Evolutionary conservation across 2,329 filamentous ascomycete species (phyloP), one percentile per base, ranked within the genome.

Genomic region (Aspergillus clavatus): DNA sequence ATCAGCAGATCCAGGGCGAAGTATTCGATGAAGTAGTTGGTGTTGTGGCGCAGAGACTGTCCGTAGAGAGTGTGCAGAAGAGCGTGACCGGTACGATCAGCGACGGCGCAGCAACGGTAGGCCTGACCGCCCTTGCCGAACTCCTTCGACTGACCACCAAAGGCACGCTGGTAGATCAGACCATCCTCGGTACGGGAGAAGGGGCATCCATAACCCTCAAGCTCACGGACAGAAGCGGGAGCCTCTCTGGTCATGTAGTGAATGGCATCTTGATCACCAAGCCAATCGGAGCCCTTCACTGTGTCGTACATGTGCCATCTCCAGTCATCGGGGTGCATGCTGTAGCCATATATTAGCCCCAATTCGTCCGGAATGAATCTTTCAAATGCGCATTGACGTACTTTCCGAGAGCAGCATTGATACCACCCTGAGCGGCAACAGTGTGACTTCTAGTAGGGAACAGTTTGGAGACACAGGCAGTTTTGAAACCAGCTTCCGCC

Each of bases 291-390:
- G 56, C 90, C 90, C 79, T 96, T 96, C 68, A 96, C 90, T 35
- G 90, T 96, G 71, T 96, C 90, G 78, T 96, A 96, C 90, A 96
- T 96, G 75, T 96, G 90, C 90, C 90, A 96, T 78, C 89, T 84
- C 90, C 90, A 96, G 75, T 96, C 89, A 65, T 96, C 90, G 77
- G 91, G 82, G 79, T 95, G 89, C 90, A 96, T 96, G 76, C 95
- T 95, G 46, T 54, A 45, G 21, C 35, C 12, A 27, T 33, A 24
- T 18, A 46, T 59, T 57, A 60, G 56, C 47, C 38, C 35, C 8
- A 4, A n/a, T 47, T 12, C 31, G 12, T 39, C 47, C 46, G 42
- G 38, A 5, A 29, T 24, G 42, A 21, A 28, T 16, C 16, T 18
- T 18, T 36, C 19, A 23, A 23, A 22, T 6, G 23, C 8, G 5